Evolutionary conservation across 2,329 filamentous ascomycete species (phyloP), one percentile per base, ranked within the genome.

Genomic region (Daldinia eschscholtzii): DNA sequence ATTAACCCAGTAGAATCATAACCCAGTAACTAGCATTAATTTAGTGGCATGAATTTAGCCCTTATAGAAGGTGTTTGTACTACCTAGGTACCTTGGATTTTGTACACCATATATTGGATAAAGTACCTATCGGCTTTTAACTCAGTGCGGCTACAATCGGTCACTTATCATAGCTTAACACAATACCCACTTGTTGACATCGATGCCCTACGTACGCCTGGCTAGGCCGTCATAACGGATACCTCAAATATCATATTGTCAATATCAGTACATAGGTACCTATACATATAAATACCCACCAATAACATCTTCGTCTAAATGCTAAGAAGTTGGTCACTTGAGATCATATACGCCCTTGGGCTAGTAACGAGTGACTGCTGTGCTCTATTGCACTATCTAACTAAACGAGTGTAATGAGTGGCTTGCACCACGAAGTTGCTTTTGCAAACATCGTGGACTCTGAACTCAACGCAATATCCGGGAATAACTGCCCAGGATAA

Each of bases 361-460:
- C 30, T 44, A 12, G 39, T 59, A 76, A 70, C 6, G 71, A 76
- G 70, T 55, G 73, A 73, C 67, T 69, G 56, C 7, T 60, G 44
- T 70, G 44, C 64, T 68, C 46, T 68, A 69, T 70, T 68, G 61
- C 65, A 70, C 66, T 68, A 70, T 70, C 62, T 75, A 65, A 57
- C n/a, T 62, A 75, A 75, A 44, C 46, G 46, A 52, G 15, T n/a
- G 73, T 76, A 55, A 30, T 67, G 62, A 68, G 61, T 63, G 67
- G 67, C 61, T 52, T 35, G 52, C 61, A 65, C 58, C 53, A 18
- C 46, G 48, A 56, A 67, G 65, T 65, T 61, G 68, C 62, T 57
- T 57, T 64, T 60, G 60, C 52, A 48, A 67, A 65, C 53, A 12
- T 15, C 35, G 35, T 39, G 35, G 12, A 50, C 46, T 58, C 65